Conservation (phyloP, 2,329 filamentous ascomycete genomes). For the Phaeosphaeria sp. region DNA sequence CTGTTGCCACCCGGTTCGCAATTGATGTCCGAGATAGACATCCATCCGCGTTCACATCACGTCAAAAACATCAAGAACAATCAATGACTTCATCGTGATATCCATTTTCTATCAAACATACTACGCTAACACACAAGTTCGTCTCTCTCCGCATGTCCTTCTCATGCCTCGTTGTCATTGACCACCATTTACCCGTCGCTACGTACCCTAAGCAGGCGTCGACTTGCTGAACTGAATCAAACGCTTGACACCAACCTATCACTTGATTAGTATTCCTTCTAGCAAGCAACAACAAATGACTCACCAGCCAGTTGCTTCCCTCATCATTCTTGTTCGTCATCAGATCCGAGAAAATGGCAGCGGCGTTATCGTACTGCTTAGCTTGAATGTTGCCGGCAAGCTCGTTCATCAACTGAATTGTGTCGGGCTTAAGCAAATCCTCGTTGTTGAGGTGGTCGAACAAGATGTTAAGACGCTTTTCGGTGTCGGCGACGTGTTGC, state of each 20-base stretch:
- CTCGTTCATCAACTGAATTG: conserved; percentile 69
- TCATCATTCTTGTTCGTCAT: conserved; percentile 58
- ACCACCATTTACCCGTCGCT: background rate
- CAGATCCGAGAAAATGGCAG: conserved; percentile 52
- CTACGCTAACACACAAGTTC: conserved; percentile 4
- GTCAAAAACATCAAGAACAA: background rate
- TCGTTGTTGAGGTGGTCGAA: conserved; percentile 98
- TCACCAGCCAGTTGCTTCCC: conserved; percentile 60
- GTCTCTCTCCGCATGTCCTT: background rate
- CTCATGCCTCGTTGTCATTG: background rate
- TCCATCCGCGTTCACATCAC: background rate
- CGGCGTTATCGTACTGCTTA: conserved; percentile 55
- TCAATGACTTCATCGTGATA: background rate
- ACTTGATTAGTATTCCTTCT: conserved; percentile 7
- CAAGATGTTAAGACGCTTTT: conserved; percentile 89
- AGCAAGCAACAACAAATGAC: conserved; percentile 23
- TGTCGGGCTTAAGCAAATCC: conserved; percentile 83
- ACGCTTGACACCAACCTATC: conserved; percentile 46
- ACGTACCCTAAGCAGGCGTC: conserved; percentile 23
- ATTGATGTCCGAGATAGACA: no score
- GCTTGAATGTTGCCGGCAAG: conserved; percentile 54
- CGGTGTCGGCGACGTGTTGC: conserved; percentile 88
- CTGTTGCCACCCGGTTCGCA: no score
- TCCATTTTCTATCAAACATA: conserved; percentile 10
- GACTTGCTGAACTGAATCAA: conserved; percentile 48